Conservation (phyloP, 345 rosid species). For the Lenwebbia sp. region DNA sequence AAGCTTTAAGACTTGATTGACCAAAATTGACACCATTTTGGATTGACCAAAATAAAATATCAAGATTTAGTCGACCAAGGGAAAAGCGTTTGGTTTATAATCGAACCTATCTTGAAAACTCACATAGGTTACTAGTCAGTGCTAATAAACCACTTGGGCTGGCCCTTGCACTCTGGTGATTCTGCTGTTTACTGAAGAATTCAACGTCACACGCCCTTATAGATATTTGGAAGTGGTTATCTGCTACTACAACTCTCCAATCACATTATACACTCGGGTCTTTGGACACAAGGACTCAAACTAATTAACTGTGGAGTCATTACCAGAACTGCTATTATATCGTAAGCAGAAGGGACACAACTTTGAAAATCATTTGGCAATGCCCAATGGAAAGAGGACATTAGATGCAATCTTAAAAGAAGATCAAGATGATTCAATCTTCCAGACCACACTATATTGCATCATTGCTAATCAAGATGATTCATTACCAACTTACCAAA, state of each 20-base stretch:
- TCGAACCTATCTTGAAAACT: not conserved
- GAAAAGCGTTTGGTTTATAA: not conserved
- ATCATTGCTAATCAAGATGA: not conserved
- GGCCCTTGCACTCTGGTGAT: not conserved
- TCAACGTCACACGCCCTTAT: not conserved
- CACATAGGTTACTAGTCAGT: not conserved
- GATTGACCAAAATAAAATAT: not conserved
- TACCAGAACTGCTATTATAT: not conserved
- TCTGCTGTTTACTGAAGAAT: not conserved
- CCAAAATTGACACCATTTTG: not conserved
- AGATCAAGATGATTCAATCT: not conserved
- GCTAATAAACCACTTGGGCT: not conserved
- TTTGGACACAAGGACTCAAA: not conserved
- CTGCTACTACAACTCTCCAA: not conserved
- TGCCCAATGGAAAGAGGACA: not conserved
- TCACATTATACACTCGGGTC: not conserved
- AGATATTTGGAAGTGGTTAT: not conserved
- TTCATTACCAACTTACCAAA: not conserved
- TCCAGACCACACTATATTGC: not conserved
- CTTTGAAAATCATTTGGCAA: too few species aligned
- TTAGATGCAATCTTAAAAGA: not conserved
- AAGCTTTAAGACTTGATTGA: not conserved
- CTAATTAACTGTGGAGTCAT: not conserved
- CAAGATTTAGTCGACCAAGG: not conserved
- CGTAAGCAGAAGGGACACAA: not conserved